A percentile compares a stretch with the other conserved stretches of the same genome.
Conservation (phyloP, 495 filamentous ascomycete genomes). For the Hypoxylon fragiforme region DNA sequence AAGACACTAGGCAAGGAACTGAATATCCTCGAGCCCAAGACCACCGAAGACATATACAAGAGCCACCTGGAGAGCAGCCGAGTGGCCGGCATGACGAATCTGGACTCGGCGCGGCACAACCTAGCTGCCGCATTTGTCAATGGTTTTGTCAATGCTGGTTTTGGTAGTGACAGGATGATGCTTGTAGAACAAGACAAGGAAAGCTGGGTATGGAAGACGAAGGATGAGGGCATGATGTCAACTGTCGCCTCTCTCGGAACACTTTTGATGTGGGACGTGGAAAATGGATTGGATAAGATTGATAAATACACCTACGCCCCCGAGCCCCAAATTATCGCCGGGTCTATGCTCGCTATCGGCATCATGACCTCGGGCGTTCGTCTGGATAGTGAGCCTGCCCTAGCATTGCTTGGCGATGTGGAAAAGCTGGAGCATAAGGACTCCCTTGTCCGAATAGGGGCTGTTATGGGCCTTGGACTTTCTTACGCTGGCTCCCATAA, state of each 20-base stretch:
- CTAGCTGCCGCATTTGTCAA: constrained; percentile 96
- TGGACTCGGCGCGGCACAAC: constrained; percentile 94
- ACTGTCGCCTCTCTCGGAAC: constrained; percentile 92
- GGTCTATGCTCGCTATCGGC: constrained; percentile 85
- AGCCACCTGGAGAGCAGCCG: constrained; percentile 94
- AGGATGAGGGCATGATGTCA: constrained; percentile 96
- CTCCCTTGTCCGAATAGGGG: constrained; percentile 71
- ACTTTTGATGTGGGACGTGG: constrained; percentile 87
- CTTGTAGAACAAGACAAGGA: constrained; percentile 78
- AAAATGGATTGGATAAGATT: constrained; percentile 84
- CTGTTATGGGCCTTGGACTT: constrained; percentile 94
- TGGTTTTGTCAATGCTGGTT: constrained; percentile 93
- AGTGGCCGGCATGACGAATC: constrained; percentile 86
- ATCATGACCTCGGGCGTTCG: constrained; percentile 92
- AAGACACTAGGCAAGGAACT: constrained; percentile 92
- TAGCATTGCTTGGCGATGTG: constrained; percentile 79
- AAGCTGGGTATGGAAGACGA: constrained; percentile 98
- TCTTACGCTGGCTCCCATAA: constrained; percentile 92
- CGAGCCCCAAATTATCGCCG: constrained; percentile 88
- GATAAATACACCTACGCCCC: constrained; percentile 85
- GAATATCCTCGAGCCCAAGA: constrained; percentile 95
- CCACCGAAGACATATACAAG: constrained; percentile 99
- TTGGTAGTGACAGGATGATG: constrained; percentile 97
- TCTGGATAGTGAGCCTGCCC: constrained; percentile 80
- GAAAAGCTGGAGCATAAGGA: constrained; percentile 78